Base-by-base conservation (phyloP, 257 asterid genomes). In the Mentha longifolia region DNA sequence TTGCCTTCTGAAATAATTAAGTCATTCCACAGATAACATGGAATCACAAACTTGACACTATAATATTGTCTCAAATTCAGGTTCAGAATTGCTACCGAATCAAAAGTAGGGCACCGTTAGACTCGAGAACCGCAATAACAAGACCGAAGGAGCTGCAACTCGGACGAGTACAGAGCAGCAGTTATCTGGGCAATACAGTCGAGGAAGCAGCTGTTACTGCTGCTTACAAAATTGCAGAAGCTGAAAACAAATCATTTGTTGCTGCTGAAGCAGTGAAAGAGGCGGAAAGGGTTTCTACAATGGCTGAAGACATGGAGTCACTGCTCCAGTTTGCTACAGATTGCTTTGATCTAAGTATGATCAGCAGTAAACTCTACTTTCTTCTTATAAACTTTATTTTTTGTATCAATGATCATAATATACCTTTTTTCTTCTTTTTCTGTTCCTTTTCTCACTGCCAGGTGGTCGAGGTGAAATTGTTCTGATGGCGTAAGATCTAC, bases 221-320 rank as follows among this genome's bases (percentile, higher is more conserved):
- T 69, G 97, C 97, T 39, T 64, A 76, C 74, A 84, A 65, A 74
- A 39, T 89, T 35, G 91, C 97, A 22, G 99, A 91, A 80, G 96
- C 97, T 47, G 99, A 95, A 73, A 88, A 85, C 82, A 95, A 89
- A 80, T 78, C 98, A 30, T 85, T 86, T 77, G 90, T 89, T 60
- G 92, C 96, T 57, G 93, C 97, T 47, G 99, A 92, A 74, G 84
- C 99, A 5, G 92, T 83, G 61, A 95, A 85, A 76, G 99, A 95
- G 77, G 89, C 95, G 9, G 98, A 92, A 78, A 85, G 97, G 77
- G 92, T 89, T 60, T 54, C 89, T 12, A 62, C 50, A 45, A 81
- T 94, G 90, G 89, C 92, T 52, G 96, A 88, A 79, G 96, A 94
- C 43, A 73, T 81, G 63, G 89, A 89, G 2, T 68, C 85, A 15